Conservation (phyloP, 23 red algal genomes). For the Agarophyton chilense region DNA sequence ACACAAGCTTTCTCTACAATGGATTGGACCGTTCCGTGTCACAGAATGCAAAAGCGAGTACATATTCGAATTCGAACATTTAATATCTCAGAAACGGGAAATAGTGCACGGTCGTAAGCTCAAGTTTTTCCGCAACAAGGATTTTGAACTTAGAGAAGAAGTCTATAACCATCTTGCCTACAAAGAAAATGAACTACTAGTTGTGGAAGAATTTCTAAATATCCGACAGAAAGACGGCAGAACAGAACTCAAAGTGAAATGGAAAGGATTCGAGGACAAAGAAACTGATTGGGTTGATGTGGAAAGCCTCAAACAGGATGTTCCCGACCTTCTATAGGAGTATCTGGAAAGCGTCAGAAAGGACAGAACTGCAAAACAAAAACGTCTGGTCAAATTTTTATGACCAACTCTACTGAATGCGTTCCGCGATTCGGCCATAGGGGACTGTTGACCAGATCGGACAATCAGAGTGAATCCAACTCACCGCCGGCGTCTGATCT, state of each 20-base stretch:
- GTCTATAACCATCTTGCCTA: not conserved
- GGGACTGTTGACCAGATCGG: too few species aligned
- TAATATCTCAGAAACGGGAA: not conserved
- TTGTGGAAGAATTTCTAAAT: not conserved
- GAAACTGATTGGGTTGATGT: not conserved
- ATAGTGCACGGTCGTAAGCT: not conserved
- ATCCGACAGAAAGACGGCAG: not conserved
- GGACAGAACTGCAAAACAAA: too few species aligned
- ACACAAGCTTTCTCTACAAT: not conserved
- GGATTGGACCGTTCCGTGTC: not conserved
- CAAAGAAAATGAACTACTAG: not conserved
- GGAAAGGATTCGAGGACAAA: slow-evolving; percentile 31
- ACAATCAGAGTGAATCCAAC: too few species aligned
- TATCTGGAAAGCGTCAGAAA: not conserved
- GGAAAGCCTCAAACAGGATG: not conserved
- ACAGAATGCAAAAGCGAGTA: not conserved
- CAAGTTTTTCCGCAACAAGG: slow-evolving; percentile 24
- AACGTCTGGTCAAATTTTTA: too few species aligned
- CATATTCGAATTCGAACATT: slow-evolving; percentile 30
- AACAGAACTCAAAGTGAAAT: slow-evolving; percentile 26
- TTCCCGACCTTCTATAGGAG: not conserved
- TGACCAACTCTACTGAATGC: too few species aligned
- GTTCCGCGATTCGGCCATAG: too few species aligned
- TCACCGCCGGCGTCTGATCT: too few species aligned
- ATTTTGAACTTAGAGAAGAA: not conserved